A percentile compares a stretch with the other conserved stretches of the same genome.
phyloP scores from a whole-genome alignment of 495 filamentous ascomycete genomes.

The Talaromyces liani region DNA sequence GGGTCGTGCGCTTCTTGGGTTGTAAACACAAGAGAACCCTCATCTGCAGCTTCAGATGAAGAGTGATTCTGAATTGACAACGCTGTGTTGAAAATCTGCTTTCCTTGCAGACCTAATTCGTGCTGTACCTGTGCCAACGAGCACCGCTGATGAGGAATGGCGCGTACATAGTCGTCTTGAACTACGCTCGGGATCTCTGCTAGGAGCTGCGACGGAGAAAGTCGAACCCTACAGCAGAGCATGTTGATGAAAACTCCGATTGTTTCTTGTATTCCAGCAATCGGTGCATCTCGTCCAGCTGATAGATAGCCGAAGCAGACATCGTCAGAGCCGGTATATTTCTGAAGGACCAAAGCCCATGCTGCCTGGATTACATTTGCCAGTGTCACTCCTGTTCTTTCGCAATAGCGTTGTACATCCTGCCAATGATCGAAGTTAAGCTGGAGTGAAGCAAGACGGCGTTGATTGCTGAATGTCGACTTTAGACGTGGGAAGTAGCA shows the following conservation, averaged over 20 bases:
- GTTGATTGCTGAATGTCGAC: not conserved
- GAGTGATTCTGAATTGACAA: slow-evolving; percentile 47
- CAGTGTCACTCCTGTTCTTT: slow-evolving; percentile 38
- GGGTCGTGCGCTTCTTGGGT: slow-evolving; percentile 36
- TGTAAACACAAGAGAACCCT: slow-evolving; percentile 32
- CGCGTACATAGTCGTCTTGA: slow-evolving; percentile 42
- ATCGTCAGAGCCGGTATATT: slow-evolving; percentile 43
- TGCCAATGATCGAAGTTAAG: slow-evolving; percentile 31
- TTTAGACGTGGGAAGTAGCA: slow-evolving; percentile 31
- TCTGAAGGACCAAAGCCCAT: slow-evolving; percentile 49
- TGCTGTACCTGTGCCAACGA: slow-evolving; percentile 50
- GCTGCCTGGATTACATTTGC: slow-evolving; percentile 45
- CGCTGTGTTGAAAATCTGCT: slow-evolving; percentile 49
- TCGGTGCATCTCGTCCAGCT: slow-evolving; percentile 41
- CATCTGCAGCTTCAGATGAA: slow-evolving; percentile 22
- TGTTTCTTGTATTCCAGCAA: slow-evolving; percentile 43
- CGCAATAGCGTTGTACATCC: slow-evolving; percentile 39
- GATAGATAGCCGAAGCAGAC: slow-evolving; percentile 53
- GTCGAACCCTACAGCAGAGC: slow-evolving; percentile 45
- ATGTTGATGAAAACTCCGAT: slow-evolving; percentile 52
- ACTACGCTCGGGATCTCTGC: slow-evolving; percentile 34
- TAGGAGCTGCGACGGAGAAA: slow-evolving; percentile 24
- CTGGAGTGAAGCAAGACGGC: slow-evolving; percentile 16
- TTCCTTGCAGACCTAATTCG: slow-evolving; percentile 41
- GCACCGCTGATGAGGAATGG: slow-evolving; percentile 43